Evolutionary conservation across 1,284 basidiomycete species (phyloP).

Genomic region (Melampsora larici-populina): DNA sequence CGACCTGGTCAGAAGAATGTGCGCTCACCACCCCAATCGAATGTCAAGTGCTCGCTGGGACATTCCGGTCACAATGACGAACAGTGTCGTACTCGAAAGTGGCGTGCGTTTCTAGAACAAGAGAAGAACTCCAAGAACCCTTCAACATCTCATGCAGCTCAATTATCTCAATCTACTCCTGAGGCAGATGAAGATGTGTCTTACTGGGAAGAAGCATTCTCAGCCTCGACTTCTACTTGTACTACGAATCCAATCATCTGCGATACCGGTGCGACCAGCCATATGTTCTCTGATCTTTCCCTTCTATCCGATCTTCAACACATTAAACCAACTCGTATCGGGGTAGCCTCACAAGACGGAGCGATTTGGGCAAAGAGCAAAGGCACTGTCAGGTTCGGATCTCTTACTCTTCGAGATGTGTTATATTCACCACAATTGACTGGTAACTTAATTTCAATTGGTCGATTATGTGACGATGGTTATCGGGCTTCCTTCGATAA

Average conservation of each 20-base stretch:
- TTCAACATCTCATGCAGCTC: background rate
- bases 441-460: constrained; percentile 3
- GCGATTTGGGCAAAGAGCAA: background rate
- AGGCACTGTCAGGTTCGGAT: no score
- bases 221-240: background rate
- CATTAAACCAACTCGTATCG: background rate
- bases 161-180: background rate
- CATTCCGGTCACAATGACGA: background rate
- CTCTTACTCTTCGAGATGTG: no score
- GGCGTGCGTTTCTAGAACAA: background rate
- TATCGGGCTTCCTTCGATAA: background rate
- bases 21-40: no score
- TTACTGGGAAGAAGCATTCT: background rate
- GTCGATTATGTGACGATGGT: no score
- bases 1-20: no score
- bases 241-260: background rate
- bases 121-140: background rate
- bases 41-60: background rate
- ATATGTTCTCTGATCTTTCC: no score
- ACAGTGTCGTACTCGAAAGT: background rate
- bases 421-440: background rate
- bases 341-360: background rate
- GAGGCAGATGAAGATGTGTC: background rate
- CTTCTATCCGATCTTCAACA: background rate
- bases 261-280: background rate